Conservation (phyloP, 2,329 filamentous ascomycete species). For the Thermochaetoides dissita region DNA sequence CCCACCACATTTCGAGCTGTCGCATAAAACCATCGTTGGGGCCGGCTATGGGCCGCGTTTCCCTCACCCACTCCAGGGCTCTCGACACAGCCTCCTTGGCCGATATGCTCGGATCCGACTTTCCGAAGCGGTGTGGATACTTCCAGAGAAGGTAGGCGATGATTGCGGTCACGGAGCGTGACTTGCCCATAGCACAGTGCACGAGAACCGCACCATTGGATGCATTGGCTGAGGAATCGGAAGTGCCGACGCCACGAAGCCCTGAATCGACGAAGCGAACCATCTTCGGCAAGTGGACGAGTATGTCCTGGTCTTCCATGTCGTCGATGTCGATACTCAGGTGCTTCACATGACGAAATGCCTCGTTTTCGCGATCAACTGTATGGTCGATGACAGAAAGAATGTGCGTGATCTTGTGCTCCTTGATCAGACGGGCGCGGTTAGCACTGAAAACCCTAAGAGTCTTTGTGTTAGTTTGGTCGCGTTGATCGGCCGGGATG, state of each 20-base stretch:
- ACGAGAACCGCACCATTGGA: conserved; percentile 35
- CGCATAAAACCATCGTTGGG: conserved; percentile 86
- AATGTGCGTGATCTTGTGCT: conserved; percentile 73
- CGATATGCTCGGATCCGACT: conserved; percentile 30
- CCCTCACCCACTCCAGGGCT: conserved; percentile 56
- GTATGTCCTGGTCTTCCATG: conserved; percentile 73
- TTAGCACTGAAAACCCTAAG: conserved; percentile 66
- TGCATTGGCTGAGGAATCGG: not conserved
- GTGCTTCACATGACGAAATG: conserved; percentile 44
- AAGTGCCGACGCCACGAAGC: conserved; percentile 26
- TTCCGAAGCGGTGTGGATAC: conserved; percentile 39
- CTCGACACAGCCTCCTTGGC: conserved; percentile 33
- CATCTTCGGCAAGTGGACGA: conserved; percentile 64
- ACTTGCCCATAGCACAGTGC: conserved; percentile 88
- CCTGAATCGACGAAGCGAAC: conserved; percentile 74
- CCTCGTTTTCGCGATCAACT: conserved; percentile 32
- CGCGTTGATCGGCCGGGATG: not conserved
- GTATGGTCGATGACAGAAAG: conserved; percentile 55
- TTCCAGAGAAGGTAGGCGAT: conserved; percentile 74
- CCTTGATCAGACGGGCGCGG: conserved; percentile 53
- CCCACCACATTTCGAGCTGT: conserved; percentile 74
- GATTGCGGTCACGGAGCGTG: conserved; percentile 71
- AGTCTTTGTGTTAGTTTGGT: conserved; percentile 14
- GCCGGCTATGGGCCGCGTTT: conserved; percentile 63
- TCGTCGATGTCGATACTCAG: conserved; percentile 78